Conservation (phyloP, 225 moss, liverwort and hornwort genomes). For the Neckera pumila region DNA sequence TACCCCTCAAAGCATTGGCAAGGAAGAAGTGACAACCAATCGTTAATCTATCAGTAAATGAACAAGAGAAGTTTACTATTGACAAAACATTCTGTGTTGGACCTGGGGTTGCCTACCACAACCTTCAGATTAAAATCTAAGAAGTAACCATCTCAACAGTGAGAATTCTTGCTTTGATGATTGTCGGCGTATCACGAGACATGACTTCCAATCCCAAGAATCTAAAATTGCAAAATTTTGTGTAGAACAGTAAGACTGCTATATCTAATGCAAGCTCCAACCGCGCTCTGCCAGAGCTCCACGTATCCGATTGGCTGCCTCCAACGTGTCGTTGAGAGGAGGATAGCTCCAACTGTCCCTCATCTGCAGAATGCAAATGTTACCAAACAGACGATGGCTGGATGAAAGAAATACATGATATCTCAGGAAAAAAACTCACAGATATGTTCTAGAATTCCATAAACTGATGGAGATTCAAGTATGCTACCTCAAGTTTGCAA, state of each 20-base stretch:
- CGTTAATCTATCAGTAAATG: not conserved
- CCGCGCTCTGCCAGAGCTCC: conserved; percentile 86
- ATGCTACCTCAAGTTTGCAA: not conserved
- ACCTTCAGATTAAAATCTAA: not conserved
- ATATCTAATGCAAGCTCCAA: conserved; percentile 68
- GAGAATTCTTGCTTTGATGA: not conserved
- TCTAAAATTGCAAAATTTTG: conserved; percentile 4
- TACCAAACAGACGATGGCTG: not conserved
- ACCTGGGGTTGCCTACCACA: not conserved
- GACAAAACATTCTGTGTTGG: not conserved
- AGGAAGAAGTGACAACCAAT: not conserved
- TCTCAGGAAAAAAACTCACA: not conserved
- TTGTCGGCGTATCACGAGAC: not conserved
- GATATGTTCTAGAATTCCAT: not conserved
- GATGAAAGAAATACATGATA: not conserved
- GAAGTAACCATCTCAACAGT: not conserved
- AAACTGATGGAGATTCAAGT: not conserved
- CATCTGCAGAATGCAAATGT: conserved; percentile 47
- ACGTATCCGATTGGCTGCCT: conserved; percentile 67
- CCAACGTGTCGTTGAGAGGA: conserved; percentile 84
- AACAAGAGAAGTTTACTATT: not conserved
- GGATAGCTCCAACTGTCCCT: conserved; percentile 99
- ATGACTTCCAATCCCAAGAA: not conserved
- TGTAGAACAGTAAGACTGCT: not conserved
- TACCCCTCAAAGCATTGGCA: not conserved